These are phyloP conservation scores for Trichomonas gallinae DNA, from an alignment of 208 protist genomes.

Conservation along the genomic window DNA sequence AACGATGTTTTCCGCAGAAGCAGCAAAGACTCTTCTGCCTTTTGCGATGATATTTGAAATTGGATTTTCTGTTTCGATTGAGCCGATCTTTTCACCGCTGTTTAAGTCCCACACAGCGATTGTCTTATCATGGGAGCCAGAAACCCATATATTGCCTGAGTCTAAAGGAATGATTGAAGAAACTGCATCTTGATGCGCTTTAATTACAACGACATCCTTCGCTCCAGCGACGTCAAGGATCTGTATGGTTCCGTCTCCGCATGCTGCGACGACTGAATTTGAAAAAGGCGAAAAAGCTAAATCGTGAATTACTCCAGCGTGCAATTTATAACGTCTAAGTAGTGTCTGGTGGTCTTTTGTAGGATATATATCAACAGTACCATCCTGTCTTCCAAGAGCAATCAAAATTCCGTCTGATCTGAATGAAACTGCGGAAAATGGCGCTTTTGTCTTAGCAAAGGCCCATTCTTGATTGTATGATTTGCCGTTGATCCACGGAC, in stretches of 20 bases:
- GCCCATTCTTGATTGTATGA: not conserved
- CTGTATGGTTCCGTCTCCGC: not conserved
- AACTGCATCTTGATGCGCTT: not conserved
- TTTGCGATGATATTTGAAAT: not conserved
- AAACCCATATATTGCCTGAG: conserved; percentile 8
- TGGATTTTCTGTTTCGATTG: not conserved
- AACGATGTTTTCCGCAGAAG: not conserved
- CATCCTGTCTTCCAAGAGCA: not conserved
- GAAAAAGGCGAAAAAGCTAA: not conserved
- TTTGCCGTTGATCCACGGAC: conserved; percentile 1
- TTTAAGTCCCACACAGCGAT: not conserved
- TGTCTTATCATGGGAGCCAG: not conserved
- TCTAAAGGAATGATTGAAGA: not conserved
- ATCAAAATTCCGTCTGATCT: not conserved
- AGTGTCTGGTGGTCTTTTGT: not conserved
- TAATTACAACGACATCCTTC: not conserved
- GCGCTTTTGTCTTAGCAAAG: not conserved
- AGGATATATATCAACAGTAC: not conserved
- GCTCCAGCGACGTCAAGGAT: not conserved
- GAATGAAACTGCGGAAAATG: not conserved
- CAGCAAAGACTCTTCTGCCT: not conserved
- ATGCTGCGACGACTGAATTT: not conserved
- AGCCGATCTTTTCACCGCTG: not conserved
- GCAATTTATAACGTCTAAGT: not conserved
- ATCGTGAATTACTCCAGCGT: not conserved